These are phyloP conservation scores for Lactarius pseudohatsudake DNA, from an alignment of 768 basidiomycete species.

Conservation along the genomic window DNA sequence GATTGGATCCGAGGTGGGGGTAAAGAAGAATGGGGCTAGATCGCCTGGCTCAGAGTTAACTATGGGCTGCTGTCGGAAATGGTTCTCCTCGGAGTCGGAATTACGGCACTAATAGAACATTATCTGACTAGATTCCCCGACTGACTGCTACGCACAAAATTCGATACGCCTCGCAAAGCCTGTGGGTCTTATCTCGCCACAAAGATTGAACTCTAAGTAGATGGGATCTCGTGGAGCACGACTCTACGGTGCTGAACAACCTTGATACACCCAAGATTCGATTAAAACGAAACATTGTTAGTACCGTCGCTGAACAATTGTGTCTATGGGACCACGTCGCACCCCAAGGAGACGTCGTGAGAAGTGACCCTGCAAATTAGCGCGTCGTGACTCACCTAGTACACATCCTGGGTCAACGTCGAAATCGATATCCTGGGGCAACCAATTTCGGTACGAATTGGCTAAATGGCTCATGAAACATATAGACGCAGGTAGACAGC, in stretches of 20 bases:
- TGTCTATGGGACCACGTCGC: background rate
- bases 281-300: background rate
- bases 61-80: conserved; percentile 12
- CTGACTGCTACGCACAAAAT: background rate
- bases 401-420: background rate
- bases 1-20: conserved; percentile 13
- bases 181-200: conserved; percentile 23
- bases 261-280: background rate
- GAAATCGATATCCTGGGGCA: background rate
- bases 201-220: conserved; percentile 13
- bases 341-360: background rate
- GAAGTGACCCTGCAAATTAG: background rate
- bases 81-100: conserved; percentile 24
- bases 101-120: conserved; percentile 16
- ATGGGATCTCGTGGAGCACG: conserved; percentile 12
- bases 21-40: conserved; percentile 23
- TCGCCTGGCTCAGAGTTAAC: conserved; percentile 17
- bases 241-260: background rate
- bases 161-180: conserved; percentile 11
- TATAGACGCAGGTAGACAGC: background rate
- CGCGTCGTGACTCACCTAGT: background rate
- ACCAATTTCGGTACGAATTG: background rate
- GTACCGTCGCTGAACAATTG: background rate
- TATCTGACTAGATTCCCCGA: conserved; percentile 9
- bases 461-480: conserved; percentile 4